phyloP scores from a whole-genome alignment of 169 alveolate genomes.

The Plasmodium cynomolgi region DNA sequence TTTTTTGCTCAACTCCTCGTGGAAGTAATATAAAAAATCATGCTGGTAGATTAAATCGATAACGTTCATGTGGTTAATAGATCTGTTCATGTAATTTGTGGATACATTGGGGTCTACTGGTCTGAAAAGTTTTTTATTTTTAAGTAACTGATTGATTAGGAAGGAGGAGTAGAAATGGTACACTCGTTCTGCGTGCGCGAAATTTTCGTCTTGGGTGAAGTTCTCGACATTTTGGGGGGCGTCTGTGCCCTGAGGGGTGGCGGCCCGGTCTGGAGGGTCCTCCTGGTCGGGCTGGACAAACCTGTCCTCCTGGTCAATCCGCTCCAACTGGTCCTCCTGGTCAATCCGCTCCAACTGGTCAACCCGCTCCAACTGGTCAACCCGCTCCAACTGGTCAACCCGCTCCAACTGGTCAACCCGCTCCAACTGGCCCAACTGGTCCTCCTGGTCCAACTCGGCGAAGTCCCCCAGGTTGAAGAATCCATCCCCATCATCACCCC shows the following conservation, averaged over 20 bases:
- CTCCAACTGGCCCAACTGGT: background rate
- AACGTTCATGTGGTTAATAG: constrained; percentile 17
- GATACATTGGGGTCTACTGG: constrained; percentile 5
- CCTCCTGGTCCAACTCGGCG: background rate
- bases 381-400: background rate
- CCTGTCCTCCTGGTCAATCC: background rate
- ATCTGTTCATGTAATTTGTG: constrained; percentile 33
- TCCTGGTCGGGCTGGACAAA: background rate
- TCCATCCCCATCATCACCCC: background rate
- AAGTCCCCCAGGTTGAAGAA: background rate
- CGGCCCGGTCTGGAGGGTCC: background rate
- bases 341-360: background rate
- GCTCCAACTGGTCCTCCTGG: background rate
- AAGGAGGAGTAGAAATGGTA: constrained; percentile 45
- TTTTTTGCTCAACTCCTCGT: constrained; percentile 45
- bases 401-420: background rate
- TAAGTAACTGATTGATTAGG: constrained; percentile 22
- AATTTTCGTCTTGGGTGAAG: background rate
- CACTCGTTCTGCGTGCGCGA: constrained; percentile 18
- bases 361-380: background rate
- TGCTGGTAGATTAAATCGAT: constrained; percentile 36
- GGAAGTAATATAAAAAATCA: constrained; percentile 53
- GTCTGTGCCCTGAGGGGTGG: background rate
- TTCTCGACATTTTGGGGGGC: background rate
- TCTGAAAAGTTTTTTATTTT: constrained; percentile 6